Conservation (phyloP, 441 rosid genomes). For the Brassica balearica region DNA sequence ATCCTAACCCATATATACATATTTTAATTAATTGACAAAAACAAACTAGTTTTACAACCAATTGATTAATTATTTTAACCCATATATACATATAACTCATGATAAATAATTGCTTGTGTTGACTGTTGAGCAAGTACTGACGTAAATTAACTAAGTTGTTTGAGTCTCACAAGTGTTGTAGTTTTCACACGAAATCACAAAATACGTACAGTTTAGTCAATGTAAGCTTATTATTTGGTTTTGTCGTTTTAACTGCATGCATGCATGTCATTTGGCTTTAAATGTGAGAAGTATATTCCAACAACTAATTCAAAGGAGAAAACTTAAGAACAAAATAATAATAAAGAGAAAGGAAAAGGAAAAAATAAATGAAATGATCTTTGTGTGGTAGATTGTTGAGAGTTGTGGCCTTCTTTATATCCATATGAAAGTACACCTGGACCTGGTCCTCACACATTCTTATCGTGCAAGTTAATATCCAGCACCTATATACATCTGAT, state of each 20-base stretch:
- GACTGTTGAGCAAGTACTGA: constrained; percentile 15
- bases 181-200: constrained; percentile 32
- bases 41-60: background rate
- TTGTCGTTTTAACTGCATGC: constrained; percentile 41
- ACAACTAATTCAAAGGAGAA: constrained; percentile 38
- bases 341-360: background rate
- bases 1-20: background rate
- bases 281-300: constrained; percentile 43
- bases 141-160: constrained; percentile 30
- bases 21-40: background rate
- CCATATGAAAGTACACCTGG: constrained; percentile 40
- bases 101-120: background rate
- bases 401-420: constrained; percentile 36
- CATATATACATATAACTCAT: background rate
- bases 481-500: constrained; percentile 29
- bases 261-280: constrained; percentile 41
- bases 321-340: background rate
- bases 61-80: no score
- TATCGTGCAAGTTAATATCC: constrained; percentile 9
- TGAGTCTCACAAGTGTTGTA: constrained; percentile 31
- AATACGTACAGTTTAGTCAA: constrained; percentile 18
- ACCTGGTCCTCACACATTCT: constrained; percentile 37
- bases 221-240: constrained; percentile 18
- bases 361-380: background rate
- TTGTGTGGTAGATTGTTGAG: constrained; percentile 35